These are phyloP conservation scores for Lachancea meyersii DNA, from an alignment of 805 yeast species.

Conservation along the genomic window DNA sequence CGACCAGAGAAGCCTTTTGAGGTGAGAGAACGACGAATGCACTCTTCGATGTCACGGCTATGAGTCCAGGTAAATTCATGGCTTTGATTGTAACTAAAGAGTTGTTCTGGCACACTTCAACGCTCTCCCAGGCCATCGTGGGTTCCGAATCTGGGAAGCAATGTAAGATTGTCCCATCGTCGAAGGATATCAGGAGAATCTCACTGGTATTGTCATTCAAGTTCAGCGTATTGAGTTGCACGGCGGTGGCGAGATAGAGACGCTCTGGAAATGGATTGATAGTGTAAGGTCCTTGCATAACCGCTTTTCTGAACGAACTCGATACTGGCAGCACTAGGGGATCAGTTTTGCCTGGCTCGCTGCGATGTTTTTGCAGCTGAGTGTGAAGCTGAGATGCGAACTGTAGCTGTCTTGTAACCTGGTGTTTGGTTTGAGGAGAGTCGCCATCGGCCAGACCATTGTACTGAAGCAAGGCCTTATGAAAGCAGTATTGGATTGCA, in stretches of 20 bases:
- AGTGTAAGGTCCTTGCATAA: slow-evolving; percentile 48
- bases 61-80: slow-evolving; percentile 1
- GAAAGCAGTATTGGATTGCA: neutral
- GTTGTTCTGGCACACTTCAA: slow-evolving; percentile 20
- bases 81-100: slow-evolving; percentile 18
- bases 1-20: slow-evolving; percentile 1
- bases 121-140: slow-evolving; percentile 36
- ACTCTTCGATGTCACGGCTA: neutral
- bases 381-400: slow-evolving; percentile 33
- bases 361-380: slow-evolving; percentile 15
- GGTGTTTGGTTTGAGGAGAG: slow-evolving; percentile 17
- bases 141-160: slow-evolving; percentile 31
- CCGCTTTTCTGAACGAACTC: slow-evolving; percentile 7
- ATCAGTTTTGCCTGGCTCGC: slow-evolving; percentile 6
- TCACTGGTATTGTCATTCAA: slow-evolving; percentile 23
- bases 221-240: slow-evolving; percentile 28
- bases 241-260: slow-evolving; percentile 43
- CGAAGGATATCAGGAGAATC: slow-evolving; percentile 23
- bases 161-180: slow-evolving; percentile 27
- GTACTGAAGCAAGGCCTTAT: slow-evolving; percentile 18
- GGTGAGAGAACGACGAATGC: slow-evolving; percentile 2
- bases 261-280: slow-evolving; percentile 49
- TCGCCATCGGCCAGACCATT: slow-evolving; percentile 15
- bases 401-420: slow-evolving; percentile 34
- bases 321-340: neutral